phyloP scores from a whole-genome alignment of 2,329 filamentous ascomycete species.

The Ramularia collo-cygni region DNA sequence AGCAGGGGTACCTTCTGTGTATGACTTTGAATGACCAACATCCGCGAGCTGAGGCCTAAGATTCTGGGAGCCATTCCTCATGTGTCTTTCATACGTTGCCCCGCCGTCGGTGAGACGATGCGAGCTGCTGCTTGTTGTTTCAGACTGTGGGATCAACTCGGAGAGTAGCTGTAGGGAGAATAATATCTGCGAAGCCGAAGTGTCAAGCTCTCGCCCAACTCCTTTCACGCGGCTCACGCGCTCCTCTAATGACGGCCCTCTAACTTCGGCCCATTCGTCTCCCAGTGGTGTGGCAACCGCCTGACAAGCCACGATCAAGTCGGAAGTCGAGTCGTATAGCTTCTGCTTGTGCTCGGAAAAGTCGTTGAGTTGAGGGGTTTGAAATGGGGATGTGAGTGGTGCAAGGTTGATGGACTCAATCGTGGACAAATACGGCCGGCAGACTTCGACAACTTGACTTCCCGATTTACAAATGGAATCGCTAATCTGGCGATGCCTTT shows the following conservation, averaged over 20 bases:
- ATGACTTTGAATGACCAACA: slow-evolving; percentile 56
- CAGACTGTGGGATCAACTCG: slow-evolving; percentile 61
- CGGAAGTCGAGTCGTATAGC: slow-evolving; percentile 86
- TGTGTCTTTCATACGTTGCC: slow-evolving; percentile 24
- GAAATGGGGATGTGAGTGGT: slow-evolving; percentile 66
- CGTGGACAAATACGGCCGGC: slow-evolving; percentile 80
- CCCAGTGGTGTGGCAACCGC: slow-evolving; percentile 83
- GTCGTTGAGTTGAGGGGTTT: slow-evolving; percentile 78
- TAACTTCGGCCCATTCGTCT: slow-evolving; percentile 93
- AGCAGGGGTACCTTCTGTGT: slow-evolving; percentile 48
- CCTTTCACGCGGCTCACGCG: slow-evolving; percentile 72
- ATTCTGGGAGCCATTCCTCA: slow-evolving; percentile 28
- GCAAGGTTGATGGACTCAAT: slow-evolving; percentile 90
- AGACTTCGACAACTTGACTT: slow-evolving; percentile 75
- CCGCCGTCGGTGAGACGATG: slow-evolving; percentile 33
- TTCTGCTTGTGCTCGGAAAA: slow-evolving; percentile 89
- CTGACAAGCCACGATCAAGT: slow-evolving; percentile 81
- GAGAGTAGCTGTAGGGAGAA: slow-evolving; percentile 82
- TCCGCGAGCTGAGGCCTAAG: slow-evolving; percentile 50
- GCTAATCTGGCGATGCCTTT: slow-evolving; percentile 70
- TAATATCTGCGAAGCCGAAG: slow-evolving; percentile 77
- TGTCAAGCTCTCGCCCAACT: slow-evolving; percentile 74
- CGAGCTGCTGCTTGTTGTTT: slow-evolving; percentile 32
- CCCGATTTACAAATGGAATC: slow-evolving; percentile 76
- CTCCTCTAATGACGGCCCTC: slow-evolving; percentile 81